Conservation (phyloP, 2,329 filamentous ascomycete genomes). For the Byssothecium circinans region DNA sequence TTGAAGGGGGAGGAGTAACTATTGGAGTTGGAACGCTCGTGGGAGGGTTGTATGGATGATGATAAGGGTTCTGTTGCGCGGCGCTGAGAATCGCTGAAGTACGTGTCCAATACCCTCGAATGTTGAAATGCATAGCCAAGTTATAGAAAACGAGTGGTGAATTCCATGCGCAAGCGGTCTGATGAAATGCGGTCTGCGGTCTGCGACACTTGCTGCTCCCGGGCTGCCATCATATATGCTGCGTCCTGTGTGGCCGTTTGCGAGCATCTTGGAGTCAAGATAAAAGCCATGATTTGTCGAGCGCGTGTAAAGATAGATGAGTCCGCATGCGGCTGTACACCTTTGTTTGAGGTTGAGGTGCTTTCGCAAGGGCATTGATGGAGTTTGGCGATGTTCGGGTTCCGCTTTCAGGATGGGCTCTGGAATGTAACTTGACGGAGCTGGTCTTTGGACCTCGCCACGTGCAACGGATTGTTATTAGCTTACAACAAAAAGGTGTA, state of each 20-base stretch:
- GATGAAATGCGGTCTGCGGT: not conserved
- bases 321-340: constrained; percentile 17
- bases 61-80: not conserved
- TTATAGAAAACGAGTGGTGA: constrained; percentile 2
- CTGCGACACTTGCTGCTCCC: constrained; percentile 6
- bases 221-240: constrained; percentile 12
- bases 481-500: not conserved
- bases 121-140: constrained; percentile 8
- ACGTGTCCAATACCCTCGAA: constrained; percentile 8
- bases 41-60: not conserved
- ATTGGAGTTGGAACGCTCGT: not conserved
- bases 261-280: constrained; percentile 5
- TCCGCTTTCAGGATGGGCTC: constrained; percentile 18
- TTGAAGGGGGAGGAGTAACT: not conserved
- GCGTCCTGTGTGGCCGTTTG: constrained; percentile 18
- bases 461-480: not conserved
- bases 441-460: constrained; percentile 1
- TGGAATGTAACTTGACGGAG: constrained; percentile 23
- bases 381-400: constrained; percentile 6
- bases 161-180: constrained; percentile 6
- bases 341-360: constrained; percentile 19
- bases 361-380: constrained; percentile 4
- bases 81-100: constrained; percentile 6
- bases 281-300: constrained; percentile 11
- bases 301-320: constrained; percentile 14